Evolutionary conservation across 2,329 filamentous ascomycete genomes (phyloP).

Genomic region (Cyphellophora europaea): DNA sequence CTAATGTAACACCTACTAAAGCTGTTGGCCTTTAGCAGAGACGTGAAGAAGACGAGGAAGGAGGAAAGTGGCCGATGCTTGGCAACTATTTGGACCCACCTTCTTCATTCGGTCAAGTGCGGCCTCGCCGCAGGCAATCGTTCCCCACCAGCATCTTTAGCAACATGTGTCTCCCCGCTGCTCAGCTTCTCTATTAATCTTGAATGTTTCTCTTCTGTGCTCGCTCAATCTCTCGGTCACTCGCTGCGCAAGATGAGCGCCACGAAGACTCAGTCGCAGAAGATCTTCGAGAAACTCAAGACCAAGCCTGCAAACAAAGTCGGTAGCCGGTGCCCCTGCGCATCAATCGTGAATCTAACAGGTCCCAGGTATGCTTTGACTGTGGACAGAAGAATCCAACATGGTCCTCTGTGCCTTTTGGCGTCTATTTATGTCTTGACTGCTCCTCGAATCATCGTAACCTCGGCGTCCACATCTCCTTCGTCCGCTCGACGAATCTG

Average conservation of each 20-base stretch:
- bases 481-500: slow-evolving; percentile 95
- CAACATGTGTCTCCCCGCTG: too few relatives aligned
- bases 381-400: slow-evolving; percentile 96
- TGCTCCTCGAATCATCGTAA: slow-evolving; percentile 96
- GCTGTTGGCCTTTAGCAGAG: too few relatives aligned
- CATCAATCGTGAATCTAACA: slow-evolving; percentile 5
- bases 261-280: slow-evolving; percentile 88
- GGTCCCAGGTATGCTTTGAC: slow-evolving; percentile 82
- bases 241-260: slow-evolving; percentile 60
- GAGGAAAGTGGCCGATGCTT: too few relatives aligned
- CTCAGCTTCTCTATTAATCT: too few relatives aligned
- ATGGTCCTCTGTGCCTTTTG: slow-evolving; percentile 94
- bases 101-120: too few relatives aligned
- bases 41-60: too few relatives aligned
- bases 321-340: slow-evolving; percentile 23
- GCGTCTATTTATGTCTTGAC: slow-evolving; percentile 96
- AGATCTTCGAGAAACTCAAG: slow-evolving; percentile 97
- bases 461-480: slow-evolving; percentile 96
- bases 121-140: too few relatives aligned
- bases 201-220: too few relatives aligned
- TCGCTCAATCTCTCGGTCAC: too few relatives aligned
- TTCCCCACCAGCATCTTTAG: too few relatives aligned
- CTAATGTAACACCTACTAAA: too few relatives aligned
- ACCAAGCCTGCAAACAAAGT: slow-evolving; percentile 92
- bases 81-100: too few relatives aligned